Evolutionary conservation across 192 early-diverging fungal genomes (phyloP), one percentile per base, ranked within the genome.

Genomic region (Piromyces sp.): DNA sequence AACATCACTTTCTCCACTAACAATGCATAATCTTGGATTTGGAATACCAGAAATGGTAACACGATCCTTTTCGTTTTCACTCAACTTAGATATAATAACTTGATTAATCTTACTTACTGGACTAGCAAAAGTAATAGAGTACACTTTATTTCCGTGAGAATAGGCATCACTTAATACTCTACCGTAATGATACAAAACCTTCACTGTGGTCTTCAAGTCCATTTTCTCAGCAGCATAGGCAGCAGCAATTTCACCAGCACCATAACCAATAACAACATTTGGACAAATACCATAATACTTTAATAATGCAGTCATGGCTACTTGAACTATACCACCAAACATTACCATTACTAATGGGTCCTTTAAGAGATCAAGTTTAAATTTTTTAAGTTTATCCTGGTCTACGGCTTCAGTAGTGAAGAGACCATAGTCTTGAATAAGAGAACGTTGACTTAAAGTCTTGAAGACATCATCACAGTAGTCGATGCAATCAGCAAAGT

Each of bases 211-310:
- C 7, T 81, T 36, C 26, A 58, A 30, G n/a, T 37, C 38, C 11
- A 86, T 79, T 30, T n/a, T 30, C 16, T 85, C 86, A 17, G 80
- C 79, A 30, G 85, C 86, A 79, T 87, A 86, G 16, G 68, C 79
- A 81, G 81, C 81, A 30, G 85, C 86, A 38, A 86, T 80, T 80
- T 86, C 86, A 30, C 86, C 86, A 68, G 86, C 33, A 30, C 30
- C 58, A 82, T 86, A 85, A 30, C 86, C 86, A 19, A 86, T 36
- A 79, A 86, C 83, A 9, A 26, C 22, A 51, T 81, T 30, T 31
- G 30, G 31, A 37, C 5, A 29, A 9, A 86, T 28, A n/a, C 85
- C 85, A 42, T 85, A 30, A 22, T 79, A 80, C 30, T 79, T 86
- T 5, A 42, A 33, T 7, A 86, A 79, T 2, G 86, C 86, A 13